These are phyloP conservation scores for Pyrenochaeta sp. DNA, from an alignment of 2,329 filamentous ascomycete species.

Conservation along the genomic window DNA sequence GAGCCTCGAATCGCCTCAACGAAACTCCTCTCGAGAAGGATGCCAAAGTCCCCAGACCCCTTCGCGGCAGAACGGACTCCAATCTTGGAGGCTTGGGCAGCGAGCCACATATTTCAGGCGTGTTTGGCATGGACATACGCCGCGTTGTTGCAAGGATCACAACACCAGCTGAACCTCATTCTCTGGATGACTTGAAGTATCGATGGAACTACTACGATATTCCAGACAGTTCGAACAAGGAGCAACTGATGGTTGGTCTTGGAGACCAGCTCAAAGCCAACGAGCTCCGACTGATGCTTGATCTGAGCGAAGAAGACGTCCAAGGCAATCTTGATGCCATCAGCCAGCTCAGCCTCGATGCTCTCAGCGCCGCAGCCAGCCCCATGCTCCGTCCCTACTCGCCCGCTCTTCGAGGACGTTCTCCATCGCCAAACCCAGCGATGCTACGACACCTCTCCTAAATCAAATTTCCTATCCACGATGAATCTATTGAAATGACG, in stretches of 20 bases:
- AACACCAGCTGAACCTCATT: slow-evolving; percentile 42
- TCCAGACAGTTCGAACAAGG: slow-evolving; percentile 32
- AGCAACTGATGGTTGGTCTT: slow-evolving; percentile 46
- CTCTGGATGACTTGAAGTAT: slow-evolving; percentile 40
- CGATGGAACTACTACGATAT: slow-evolving; percentile 45
- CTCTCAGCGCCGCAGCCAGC: slow-evolving; percentile 44
- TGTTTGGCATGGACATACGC: slow-evolving; percentile 48
- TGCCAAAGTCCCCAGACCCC: slow-evolving; percentile 40
- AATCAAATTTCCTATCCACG: neutral
- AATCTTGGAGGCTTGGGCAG: slow-evolving; percentile 37
- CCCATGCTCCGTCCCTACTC: slow-evolving; percentile 46
- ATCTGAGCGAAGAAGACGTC: slow-evolving; percentile 45
- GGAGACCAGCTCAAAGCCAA: slow-evolving; percentile 44
- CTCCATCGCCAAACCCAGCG: slow-evolving; percentile 41
- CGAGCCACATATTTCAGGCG: slow-evolving; percentile 42
- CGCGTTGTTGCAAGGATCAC: slow-evolving; percentile 39
- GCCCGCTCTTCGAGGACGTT: slow-evolving; percentile 43
- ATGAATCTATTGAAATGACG: neutral
- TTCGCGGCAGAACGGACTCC: slow-evolving; percentile 34
- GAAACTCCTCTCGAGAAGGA: slow-evolving; percentile 42
- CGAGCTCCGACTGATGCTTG: slow-evolving; percentile 47
- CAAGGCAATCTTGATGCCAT: slow-evolving; percentile 46
- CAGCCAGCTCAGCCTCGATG: slow-evolving; percentile 47
- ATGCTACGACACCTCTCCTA: slow-evolving; percentile 23
- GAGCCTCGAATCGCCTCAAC: slow-evolving; percentile 43